phyloP scores from a whole-genome alignment of 2,329 filamentous ascomycete genomes.

The Dothistroma pini region DNA sequence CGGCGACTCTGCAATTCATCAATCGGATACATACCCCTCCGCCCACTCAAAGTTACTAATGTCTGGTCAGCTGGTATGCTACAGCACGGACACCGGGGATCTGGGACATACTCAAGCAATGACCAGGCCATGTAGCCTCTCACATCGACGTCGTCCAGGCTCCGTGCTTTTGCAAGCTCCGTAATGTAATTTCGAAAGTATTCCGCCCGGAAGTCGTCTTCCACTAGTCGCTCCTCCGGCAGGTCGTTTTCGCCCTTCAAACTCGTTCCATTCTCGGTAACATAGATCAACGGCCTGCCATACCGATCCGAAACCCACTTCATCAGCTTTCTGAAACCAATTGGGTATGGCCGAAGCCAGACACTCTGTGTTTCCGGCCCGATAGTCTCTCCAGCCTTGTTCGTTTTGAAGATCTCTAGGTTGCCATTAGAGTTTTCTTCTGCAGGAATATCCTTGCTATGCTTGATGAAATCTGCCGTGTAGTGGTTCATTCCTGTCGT shows the following conservation, averaged over 20 bases:
- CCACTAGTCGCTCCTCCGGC: slow-evolving; percentile 63
- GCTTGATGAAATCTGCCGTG: slow-evolving; percentile 80
- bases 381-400: slow-evolving; percentile 69
- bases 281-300: slow-evolving; percentile 71
- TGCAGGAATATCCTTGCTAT: slow-evolving; percentile 56
- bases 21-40: slow-evolving; percentile 45
- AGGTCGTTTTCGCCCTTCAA: slow-evolving; percentile 79
- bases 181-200: slow-evolving; percentile 76
- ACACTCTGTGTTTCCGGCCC: slow-evolving; percentile 77
- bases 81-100: slow-evolving; percentile 9
- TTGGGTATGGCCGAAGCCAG: slow-evolving; percentile 74
- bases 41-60: slow-evolving; percentile 82
- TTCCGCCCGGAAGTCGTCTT: slow-evolving; percentile 76
- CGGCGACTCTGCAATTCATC: not conserved
- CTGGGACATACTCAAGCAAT: slow-evolving; percentile 59
- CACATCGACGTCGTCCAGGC: slow-evolving; percentile 72
- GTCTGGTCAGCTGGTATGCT: slow-evolving; percentile 6
- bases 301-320: slow-evolving; percentile 76
- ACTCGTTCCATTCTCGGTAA: slow-evolving; percentile 81
- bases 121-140: slow-evolving; percentile 76
- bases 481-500: slow-evolving; percentile 64
- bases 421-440: slow-evolving; percentile 70
- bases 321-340: slow-evolving; percentile 75
- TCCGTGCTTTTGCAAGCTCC: slow-evolving; percentile 69
- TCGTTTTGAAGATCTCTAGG: slow-evolving; percentile 64